A percentile compares a stretch with the other conserved stretches of the same genome.
Evolutionary conservation across 1,139 yeast species (phyloP).

Genomic region (Eremothecium gossypii): DNA sequence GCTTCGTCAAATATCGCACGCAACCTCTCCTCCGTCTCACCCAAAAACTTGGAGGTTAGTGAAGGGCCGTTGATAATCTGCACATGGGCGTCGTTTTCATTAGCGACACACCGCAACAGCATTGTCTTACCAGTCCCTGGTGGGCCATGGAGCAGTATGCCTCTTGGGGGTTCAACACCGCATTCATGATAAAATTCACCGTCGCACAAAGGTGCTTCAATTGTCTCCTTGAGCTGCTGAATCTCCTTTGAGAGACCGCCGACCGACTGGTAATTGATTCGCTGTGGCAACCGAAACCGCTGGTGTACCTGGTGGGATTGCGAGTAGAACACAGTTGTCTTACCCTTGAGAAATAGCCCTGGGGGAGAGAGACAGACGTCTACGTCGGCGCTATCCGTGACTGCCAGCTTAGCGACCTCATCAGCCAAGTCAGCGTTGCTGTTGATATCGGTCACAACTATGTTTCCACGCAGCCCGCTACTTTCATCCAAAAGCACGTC

Average conservation of each 20-base stretch:
- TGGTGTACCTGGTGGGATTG: conserved; percentile 18
- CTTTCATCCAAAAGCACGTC: conserved; percentile 11
- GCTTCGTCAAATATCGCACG: conserved; percentile 84
- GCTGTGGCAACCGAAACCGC: conserved; percentile 35
- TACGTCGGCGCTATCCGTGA: no score
- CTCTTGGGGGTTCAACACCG: conserved; percentile 88
- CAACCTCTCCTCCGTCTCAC: conserved; percentile 83
- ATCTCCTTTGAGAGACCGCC: conserved; percentile 77
- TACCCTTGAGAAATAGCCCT: conserved; percentile 36
- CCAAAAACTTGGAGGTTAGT: conserved; percentile 82
- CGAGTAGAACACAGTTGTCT: conserved; percentile 29
- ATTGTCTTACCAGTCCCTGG: conserved; percentile 97
- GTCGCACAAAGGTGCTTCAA: conserved; percentile 71
- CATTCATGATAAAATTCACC: conserved; percentile 73
- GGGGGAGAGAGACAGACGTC: conserved; percentile 37
- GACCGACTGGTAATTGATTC: conserved; percentile 41
- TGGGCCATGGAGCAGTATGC: conserved; percentile 85
- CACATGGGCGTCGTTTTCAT: conserved; percentile 65
- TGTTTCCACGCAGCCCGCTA: no score
- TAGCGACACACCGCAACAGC: conserved; percentile 74
- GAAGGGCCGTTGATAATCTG: conserved; percentile 85
- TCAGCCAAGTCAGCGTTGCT: background rate
- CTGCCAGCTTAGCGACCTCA: conserved; percentile 8
- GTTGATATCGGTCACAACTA: no score
- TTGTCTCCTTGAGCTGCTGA: conserved; percentile 49